A percentile compares a stretch with the other conserved stretches of the same genome.
Conservation (phyloP, 805 yeast genomes). For the Dipodascus albidus region DNA sequence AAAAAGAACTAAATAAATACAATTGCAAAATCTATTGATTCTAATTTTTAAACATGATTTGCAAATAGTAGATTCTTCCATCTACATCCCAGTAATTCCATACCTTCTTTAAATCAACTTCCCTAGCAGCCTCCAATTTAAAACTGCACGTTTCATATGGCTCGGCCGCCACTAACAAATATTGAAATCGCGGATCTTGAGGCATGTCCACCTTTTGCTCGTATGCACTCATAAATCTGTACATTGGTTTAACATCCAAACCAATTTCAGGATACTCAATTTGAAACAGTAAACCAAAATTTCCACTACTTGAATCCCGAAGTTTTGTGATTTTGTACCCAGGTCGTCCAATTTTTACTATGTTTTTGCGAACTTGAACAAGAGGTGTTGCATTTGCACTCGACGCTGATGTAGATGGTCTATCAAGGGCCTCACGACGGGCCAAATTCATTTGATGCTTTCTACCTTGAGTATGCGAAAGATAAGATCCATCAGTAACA, state of each 20-base stretch:
- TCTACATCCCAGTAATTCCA: constrained; percentile 74
- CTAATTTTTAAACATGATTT: constrained; percentile 39
- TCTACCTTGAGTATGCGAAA: constrained; percentile 74
- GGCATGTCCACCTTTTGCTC: constrained; percentile 48
- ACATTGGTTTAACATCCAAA: constrained; percentile 42
- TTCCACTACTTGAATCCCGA: constrained; percentile 45
- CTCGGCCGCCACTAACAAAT: constrained; percentile 71
- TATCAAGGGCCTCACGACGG: constrained; percentile 38
- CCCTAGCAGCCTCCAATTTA: constrained; percentile 49
- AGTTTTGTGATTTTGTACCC: constrained; percentile 56
- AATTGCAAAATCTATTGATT: background rate
- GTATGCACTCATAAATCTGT: constrained; percentile 64
- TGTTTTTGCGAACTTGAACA: constrained; percentile 34
- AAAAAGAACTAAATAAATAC: background rate
- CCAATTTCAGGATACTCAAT: constrained; percentile 43
- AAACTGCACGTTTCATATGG: constrained; percentile 79
- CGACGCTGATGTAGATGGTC: constrained; percentile 11
- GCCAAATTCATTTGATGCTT: constrained; percentile 70
- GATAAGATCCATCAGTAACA: constrained; percentile 64
- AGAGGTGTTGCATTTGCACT: constrained; percentile 22
- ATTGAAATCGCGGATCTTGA: constrained; percentile 41
- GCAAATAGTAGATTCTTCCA: constrained; percentile 55
- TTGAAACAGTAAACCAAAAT: constrained; percentile 55
- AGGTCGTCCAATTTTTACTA: constrained; percentile 63
- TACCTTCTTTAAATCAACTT: constrained; percentile 33